phyloP scores from a whole-genome alignment of 2,329 filamentous ascomycete genomes.

The Colletotrichum sp. region DNA sequence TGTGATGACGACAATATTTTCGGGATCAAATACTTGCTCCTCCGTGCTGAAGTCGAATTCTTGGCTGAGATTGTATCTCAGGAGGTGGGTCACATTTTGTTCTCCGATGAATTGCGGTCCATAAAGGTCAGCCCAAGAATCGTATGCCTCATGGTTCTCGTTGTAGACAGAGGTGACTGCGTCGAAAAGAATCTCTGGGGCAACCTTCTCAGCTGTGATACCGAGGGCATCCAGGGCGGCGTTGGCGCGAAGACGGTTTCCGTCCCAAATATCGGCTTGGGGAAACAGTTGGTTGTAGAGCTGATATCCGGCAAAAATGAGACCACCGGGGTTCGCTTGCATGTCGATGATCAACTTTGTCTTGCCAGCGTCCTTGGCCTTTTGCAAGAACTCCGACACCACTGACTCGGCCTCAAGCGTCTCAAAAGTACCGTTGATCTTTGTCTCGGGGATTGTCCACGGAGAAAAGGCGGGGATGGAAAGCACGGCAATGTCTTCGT shows the following conservation, averaged over 20 bases:
- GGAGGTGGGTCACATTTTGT: slow-evolving; percentile 1
- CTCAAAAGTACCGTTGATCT: slow-evolving; percentile 11
- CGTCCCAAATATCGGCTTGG: slow-evolving; percentile 1
- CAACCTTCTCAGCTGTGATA: background rate
- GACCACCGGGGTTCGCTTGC: slow-evolving; percentile 64
- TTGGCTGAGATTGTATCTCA: background rate
- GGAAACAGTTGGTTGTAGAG: slow-evolving; percentile 49
- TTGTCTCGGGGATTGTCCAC: background rate
- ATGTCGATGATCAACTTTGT: slow-evolving; percentile 69
- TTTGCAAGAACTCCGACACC: slow-evolving; percentile 47
- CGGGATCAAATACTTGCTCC: slow-evolving; percentile 34
- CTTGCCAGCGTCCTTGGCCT: slow-evolving; percentile 51
- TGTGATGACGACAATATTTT: slow-evolving; percentile 48
- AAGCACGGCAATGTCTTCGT: slow-evolving; percentile 31
- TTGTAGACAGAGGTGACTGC: slow-evolving; percentile 20
- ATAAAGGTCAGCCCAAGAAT: background rate
- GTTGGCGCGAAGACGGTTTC: slow-evolving; percentile 20
- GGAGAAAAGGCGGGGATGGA: slow-evolving; percentile 26
- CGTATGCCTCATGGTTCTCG: slow-evolving; percentile 37
- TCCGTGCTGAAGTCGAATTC: background rate
- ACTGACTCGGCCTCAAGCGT: slow-evolving; percentile 23
- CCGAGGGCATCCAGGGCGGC: slow-evolving; percentile 19
- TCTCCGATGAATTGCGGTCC: background rate
- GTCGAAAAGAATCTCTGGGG: background rate
- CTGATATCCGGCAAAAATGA: slow-evolving; percentile 49